These are phyloP conservation scores for Corylus americana DNA, from an alignment of 306 rosid species.

Conservation along the genomic window DNA sequence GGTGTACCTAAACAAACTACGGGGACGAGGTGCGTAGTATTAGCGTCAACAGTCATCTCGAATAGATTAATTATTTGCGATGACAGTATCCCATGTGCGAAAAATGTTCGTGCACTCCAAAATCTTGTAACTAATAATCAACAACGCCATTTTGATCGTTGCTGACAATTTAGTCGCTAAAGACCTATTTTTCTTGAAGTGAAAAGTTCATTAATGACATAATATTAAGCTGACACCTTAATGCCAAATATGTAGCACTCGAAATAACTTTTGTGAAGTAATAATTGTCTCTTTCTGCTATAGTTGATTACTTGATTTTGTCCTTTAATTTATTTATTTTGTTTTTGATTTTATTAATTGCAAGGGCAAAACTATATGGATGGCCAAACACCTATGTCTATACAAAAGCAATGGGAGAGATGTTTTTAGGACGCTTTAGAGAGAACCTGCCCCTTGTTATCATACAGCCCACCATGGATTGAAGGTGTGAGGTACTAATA, in stretches of 20 bases:
- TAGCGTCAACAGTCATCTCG: too few relatives aligned
- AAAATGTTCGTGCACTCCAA: too few relatives aligned
- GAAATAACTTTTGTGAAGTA: too few relatives aligned
- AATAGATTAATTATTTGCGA: too few relatives aligned
- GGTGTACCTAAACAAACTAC: conserved; percentile 20
- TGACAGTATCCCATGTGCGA: too few relatives aligned
- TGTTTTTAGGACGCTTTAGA: conserved; percentile 21
- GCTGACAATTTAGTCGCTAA: too few relatives aligned
- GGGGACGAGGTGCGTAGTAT: neutral
- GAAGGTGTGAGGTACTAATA: conserved; percentile 38
- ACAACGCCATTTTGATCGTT: too few relatives aligned
- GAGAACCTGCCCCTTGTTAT: conserved; percentile 28
- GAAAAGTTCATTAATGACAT: neutral
- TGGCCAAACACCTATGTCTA: conserved; percentile 45
- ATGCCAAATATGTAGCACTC: neutral
- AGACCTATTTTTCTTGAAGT: too few relatives aligned
- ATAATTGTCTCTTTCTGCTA: too few relatives aligned
- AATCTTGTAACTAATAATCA: too few relatives aligned
- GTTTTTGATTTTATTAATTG: neutral
- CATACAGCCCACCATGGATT: conserved; percentile 40
- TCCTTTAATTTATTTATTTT: neutral
- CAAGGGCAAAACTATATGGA: conserved; percentile 43
- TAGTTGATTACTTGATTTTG: neutral
- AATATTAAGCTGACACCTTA: neutral
- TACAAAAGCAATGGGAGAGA: conserved; percentile 63